Evolutionary conservation across 2,329 filamentous ascomycete species (phyloP).

Genomic region (Diaporthe ilicicola): DNA sequence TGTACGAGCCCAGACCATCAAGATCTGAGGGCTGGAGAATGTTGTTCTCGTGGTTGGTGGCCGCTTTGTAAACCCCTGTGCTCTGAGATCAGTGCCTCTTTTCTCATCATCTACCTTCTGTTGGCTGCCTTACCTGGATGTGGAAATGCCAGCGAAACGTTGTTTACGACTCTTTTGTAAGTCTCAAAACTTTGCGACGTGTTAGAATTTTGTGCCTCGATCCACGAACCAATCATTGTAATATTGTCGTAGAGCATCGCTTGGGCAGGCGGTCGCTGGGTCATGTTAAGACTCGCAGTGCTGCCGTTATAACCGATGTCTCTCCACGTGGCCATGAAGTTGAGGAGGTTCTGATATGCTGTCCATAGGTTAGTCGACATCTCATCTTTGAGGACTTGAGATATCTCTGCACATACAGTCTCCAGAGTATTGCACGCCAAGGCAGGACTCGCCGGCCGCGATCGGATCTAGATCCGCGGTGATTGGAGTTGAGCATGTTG

Average conservation of each 20-base stretch:
- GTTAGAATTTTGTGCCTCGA: slow-evolving; percentile 63
- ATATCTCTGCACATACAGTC: slow-evolving; percentile 50
- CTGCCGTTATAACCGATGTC: slow-evolving; percentile 53
- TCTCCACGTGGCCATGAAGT: slow-evolving; percentile 68
- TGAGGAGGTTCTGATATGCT: slow-evolving; percentile 74
- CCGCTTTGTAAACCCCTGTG: slow-evolving; percentile 68
- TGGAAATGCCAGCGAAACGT: slow-evolving; percentile 80
- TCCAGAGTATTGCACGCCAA: slow-evolving; percentile 75
- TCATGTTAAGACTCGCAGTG: slow-evolving; percentile 49
- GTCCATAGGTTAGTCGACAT: slow-evolving; percentile 17
- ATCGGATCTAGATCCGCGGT: slow-evolving; percentile 47
- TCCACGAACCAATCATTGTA: slow-evolving; percentile 75
- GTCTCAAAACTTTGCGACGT: slow-evolving; percentile 58
- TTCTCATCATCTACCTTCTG: background rate
- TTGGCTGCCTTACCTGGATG: slow-evolving; percentile 59
- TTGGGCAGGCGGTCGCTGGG: slow-evolving; percentile 64
- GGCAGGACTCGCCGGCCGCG: slow-evolving; percentile 63
- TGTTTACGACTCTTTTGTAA: slow-evolving; percentile 71
- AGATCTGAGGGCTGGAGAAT: slow-evolving; percentile 76
- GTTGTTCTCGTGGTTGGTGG: slow-evolving; percentile 65
- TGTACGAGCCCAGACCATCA: slow-evolving; percentile 73
- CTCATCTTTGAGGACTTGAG: background rate
- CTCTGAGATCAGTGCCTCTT: background rate
- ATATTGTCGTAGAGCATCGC: slow-evolving; percentile 77
- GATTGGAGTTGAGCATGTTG: slow-evolving; percentile 70